A percentile compares a stretch with the other conserved stretches of the same genome.
Evolutionary conservation across 2,329 filamentous ascomycete species (phyloP).

Genomic region (Paramyrothecium sp.): DNA sequence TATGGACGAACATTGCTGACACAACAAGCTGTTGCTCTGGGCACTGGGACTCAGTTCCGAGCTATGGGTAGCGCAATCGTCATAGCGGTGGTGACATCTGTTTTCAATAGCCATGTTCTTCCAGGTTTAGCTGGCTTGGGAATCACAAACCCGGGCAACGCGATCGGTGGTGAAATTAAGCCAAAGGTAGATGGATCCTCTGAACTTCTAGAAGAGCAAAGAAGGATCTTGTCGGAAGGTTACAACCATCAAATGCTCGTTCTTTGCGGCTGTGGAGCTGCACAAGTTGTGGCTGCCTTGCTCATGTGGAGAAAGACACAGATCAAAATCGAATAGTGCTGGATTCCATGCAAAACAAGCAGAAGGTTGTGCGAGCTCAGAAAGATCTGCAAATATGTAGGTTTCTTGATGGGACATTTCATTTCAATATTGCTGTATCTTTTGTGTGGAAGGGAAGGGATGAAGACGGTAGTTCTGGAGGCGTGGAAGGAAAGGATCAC

Average conservation of each 20-base stretch:
- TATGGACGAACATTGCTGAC: background rate
- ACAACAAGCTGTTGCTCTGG: background rate
- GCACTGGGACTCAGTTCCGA: background rate
- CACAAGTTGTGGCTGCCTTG: background rate
- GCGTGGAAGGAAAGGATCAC: too few species aligned
- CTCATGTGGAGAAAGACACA: background rate
- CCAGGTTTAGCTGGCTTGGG: background rate
- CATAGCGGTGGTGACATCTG: background rate
- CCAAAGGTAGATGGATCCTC: background rate
- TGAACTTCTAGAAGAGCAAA: background rate
- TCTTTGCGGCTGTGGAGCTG: background rate
- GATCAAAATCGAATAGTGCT: too few species aligned
- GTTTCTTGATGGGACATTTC: too few species aligned
- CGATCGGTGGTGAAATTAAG: background rate
- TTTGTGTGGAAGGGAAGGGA: too few species aligned
- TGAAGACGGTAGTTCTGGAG: too few species aligned
- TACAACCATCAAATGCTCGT: background rate
- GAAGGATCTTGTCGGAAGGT: background rate
- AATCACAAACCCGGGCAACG: background rate
- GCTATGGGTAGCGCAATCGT: slow-evolving; percentile 1
- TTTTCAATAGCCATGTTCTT: slow-evolving; percentile 1
- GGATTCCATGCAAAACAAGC: too few species aligned
- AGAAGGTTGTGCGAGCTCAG: too few species aligned
- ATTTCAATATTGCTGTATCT: too few species aligned
- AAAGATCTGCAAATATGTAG: too few species aligned